Percentiles rank a stretch among this genome's conserved stretches.
phyloP scores from a whole-genome alignment of 345 rosid genomes.

The Sisymbrium altissimum region DNA sequence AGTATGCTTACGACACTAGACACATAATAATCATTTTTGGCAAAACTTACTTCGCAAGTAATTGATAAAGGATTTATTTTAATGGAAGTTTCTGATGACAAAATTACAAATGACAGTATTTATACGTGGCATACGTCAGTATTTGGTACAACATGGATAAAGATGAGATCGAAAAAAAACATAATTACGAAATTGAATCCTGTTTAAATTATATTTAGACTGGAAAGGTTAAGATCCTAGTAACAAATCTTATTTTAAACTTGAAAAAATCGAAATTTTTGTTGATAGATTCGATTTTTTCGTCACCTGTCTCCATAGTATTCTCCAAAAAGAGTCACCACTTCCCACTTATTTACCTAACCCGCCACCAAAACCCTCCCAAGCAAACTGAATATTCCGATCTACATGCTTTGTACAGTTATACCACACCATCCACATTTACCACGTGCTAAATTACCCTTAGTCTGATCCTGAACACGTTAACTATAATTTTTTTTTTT shows the following conservation, averaged over 20 bases:
- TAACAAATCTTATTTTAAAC: constrained; percentile 7
- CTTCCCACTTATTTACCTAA: background rate
- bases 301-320: background rate
- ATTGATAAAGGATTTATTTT: too few species aligned
- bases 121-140: background rate
- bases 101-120: background rate
- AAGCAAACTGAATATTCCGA: constrained; percentile 21
- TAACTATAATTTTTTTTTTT: background rate
- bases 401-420: background rate
- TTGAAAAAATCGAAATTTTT: background rate
- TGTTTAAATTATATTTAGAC: background rate
- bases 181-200: background rate
- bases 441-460: constrained; percentile 1
- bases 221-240: background rate
- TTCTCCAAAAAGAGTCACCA: constrained; percentile 8
- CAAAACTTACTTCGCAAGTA: background rate
- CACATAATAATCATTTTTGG: background rate
- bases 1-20: too few species aligned
- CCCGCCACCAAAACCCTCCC: background rate
- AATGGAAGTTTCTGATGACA: background rate
- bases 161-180: background rate
- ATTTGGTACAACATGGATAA: background rate
- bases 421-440: background rate
- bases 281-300: background rate
- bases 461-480: background rate